Conservation (phyloP, 345 rosid species). For the Syzygium oleosum region DNA sequence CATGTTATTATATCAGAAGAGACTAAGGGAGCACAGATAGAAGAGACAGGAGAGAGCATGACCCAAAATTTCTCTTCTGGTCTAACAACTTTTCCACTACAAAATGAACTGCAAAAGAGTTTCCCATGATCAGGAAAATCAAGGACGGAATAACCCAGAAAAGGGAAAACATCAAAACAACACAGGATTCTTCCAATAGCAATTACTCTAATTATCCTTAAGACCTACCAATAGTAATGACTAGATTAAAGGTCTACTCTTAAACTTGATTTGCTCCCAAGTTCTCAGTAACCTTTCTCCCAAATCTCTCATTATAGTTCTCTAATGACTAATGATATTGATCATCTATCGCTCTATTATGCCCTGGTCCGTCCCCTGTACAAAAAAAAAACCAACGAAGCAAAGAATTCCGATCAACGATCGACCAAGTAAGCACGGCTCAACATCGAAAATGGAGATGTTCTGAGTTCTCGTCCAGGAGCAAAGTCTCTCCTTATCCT, state of each 20-base stretch:
- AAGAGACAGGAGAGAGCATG: background rate
- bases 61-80: background rate
- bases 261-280: background rate
- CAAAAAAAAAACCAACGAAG: background rate
- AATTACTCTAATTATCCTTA: background rate
- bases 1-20: background rate
- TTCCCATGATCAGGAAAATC: background rate
- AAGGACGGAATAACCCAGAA: background rate
- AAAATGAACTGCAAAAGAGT: conserved; percentile 9
- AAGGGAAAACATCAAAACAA: background rate
- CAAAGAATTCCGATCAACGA: conserved; percentile 1
- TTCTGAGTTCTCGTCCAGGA: background rate
- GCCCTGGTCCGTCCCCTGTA: background rate
- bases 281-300: background rate
- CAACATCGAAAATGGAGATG: background rate
- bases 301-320: background rate
- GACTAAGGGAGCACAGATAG: background rate
- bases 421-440: background rate
- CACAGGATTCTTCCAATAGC: background rate
- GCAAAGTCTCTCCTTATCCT: background rate
- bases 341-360: background rate
- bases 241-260: conserved; percentile 1
- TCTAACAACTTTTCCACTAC: background rate
- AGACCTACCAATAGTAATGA: background rate
- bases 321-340: background rate